Evolutionary conservation across 768 basidiomycete species (phyloP), one percentile per base, ranked within the genome.

Genomic region (Calocybe cyanea): DNA sequence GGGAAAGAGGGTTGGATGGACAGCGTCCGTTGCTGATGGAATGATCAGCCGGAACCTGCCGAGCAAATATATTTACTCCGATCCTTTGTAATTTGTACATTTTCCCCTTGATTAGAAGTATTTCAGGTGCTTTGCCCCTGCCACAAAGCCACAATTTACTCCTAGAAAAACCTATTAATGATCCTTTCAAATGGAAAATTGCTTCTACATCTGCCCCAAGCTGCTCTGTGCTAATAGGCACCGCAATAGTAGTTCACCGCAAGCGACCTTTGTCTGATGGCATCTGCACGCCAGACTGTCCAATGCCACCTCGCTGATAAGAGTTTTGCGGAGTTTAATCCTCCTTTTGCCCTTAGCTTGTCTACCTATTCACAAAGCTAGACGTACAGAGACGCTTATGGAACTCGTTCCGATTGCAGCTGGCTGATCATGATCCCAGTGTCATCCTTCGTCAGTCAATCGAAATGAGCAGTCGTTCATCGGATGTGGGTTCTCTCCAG

Each of bases 1-100:
- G 57, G 60, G 52, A 54, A 61, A 50, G 51, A 51, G 50, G 46
- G 55, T 51, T 52, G 53, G 41, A 57, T 57, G 56, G 55, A 58
- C 51, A 57, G 56, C 51, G 49, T 53, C 50, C 36, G 38, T 40
- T 33, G 45, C 53, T 57, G 57, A 57, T 58, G 57, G 57, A 56
- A 60, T 57, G 56, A 55, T 42, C 52, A 51, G 46, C 53, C 53
- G 56, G 53, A 51, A 55, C 45, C 52, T 57, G 56, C 56, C 56
- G 50, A 37, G 35, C 21, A 24, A 11, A 32, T 40, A 45, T 36
- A 25, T n/a, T 37, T 40, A 53, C 51, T 52, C 53, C 47, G 53
- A 51, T 51, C 41, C 36, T n/a, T 35, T 35, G 7, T 32, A 10
- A 14, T 39, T 20, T 8, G 15, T 10, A 37, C 36, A 20, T 39